Base-by-base conservation (phyloP, 441 rosid genomes). In the Gossypium schwendimanii region DNA sequence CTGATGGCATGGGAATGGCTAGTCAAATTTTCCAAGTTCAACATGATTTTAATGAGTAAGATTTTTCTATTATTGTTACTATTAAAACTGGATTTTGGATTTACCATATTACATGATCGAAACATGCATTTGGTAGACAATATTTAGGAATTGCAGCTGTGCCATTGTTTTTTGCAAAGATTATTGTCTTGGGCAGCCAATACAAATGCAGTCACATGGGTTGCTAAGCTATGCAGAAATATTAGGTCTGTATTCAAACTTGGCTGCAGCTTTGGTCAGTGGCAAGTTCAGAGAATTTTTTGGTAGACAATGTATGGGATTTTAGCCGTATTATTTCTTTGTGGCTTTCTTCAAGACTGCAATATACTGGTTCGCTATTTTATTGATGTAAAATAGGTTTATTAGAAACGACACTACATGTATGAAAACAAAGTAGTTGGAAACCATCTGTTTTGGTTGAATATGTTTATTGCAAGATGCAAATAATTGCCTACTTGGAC, bases 41-140 rank as follows among this genome's bases (percentile, higher is more conserved):
- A 74, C 92, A 88, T 69, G 98, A 93, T 78, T 93, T 91, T 78
- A 88, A 88, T 4, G 97, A 84, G 98, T 93, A 88, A 83, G 91
- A 66, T 26, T 73, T 66, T 36, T 55, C 71, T 24, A 21, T 79
- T 14, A 62, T 53, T 10, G 6, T 45, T 18, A 7, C 33, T 14
- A 12, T 36, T 20, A 17, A 14, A 58, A 41, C 41, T 57, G 50
- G 49, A 72, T 15, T 15, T 45, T 44, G 39, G 41, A 0, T 55
- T 70, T n/a, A 70, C 63, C 73, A 49, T 66, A 50, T n/a, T 66
- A 28, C 18, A 66, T 58, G 50, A 70, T 15, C 7, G 1, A n/a
- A 41, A 9, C 54, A 58, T 57, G 15, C 54, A 14, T 65, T 45
- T 65, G 54, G 70, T 47, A 23, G 39, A 23, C 36, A 65, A 45